Evolutionary conservation across 2,329 filamentous ascomycete species (phyloP).

Genomic region (Akanthomyces lecanii): DNA sequence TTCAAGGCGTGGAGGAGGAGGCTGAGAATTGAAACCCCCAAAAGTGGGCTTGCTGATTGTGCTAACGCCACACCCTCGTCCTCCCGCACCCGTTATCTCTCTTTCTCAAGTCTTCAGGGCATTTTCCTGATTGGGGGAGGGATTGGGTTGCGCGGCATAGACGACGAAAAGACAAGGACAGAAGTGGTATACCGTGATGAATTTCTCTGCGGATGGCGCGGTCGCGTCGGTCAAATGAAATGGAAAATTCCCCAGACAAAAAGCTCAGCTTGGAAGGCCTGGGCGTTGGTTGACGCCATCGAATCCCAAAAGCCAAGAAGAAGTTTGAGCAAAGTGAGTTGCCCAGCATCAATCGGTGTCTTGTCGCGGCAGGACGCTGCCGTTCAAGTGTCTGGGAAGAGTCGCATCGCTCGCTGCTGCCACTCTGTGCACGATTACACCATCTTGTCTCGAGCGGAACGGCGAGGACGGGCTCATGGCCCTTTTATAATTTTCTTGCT

Average conservation of each 20-base stretch:
- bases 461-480: background rate
- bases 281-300: background rate
- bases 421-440: background rate
- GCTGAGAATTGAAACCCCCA: constrained; percentile 9
- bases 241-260: too few species aligned
- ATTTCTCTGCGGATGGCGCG: too few species aligned
- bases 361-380: background rate
- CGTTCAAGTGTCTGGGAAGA: background rate
- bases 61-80: constrained; percentile 2
- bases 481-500: background rate
- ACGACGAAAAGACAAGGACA: background rate
- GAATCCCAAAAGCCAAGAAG: background rate
- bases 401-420: background rate
- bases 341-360: background rate
- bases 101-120: background rate
- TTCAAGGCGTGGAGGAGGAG: constrained; percentile 1
- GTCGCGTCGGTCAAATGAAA: too few species aligned
- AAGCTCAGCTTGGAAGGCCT: too few species aligned
- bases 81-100: background rate
- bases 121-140: background rate
- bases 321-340: background rate
- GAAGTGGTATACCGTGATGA: background rate
- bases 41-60: constrained; percentile 14
- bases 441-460: too few species aligned
- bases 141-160: background rate